Evolutionary conservation across 768 basidiomycete species (phyloP), one percentile per base, ranked within the genome.

Genomic region (Baorangia bicolor): DNA sequence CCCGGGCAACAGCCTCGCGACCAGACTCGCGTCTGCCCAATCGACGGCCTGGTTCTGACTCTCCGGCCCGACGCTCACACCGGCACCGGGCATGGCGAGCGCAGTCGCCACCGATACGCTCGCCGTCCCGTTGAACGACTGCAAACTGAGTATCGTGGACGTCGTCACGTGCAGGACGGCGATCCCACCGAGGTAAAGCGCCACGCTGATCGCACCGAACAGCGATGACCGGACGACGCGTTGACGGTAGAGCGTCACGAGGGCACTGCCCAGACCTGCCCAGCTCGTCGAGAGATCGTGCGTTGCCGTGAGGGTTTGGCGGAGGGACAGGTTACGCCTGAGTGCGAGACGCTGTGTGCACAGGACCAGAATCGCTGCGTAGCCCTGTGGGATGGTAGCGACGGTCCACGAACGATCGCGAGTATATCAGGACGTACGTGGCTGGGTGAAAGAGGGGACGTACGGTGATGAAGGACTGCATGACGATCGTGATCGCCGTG

Each of bases 91-190:
- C 25, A 39, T 12, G 4, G 34, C 20, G 12, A 48, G 45, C n/a
- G 34, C 21, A 18, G 35, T 45, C 2, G 51, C 27, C 4, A 33
- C 42, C 5, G 38, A 37, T 12, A 35, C 34, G 14, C 18, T 41
- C 12, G 20, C 14, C 21, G 64, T 50, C n/a, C 28, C 28, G 16
- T 62, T 52, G 49, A 62, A 59, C 14, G 54, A 33, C 27, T 58
- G 42, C 2, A 41, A 41, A 65, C 40, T 18, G 20, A 37, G 8
- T 62, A 47, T 28, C 51, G 14, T 20, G 49, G 51, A 7, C 47
- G 59, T 23, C 58, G 51, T 31, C 44, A 65, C 53, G 30, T 63
- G 58, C 11, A 60, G 53, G 8, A 57, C 31, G 11, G 55, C 35
- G 18, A 63, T 63, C 23, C 48, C 37, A 13, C 31, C 51, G 10